Conservation (phyloP, 352 stramenopile genomes). For the Phytopythium aichiense region DNA sequence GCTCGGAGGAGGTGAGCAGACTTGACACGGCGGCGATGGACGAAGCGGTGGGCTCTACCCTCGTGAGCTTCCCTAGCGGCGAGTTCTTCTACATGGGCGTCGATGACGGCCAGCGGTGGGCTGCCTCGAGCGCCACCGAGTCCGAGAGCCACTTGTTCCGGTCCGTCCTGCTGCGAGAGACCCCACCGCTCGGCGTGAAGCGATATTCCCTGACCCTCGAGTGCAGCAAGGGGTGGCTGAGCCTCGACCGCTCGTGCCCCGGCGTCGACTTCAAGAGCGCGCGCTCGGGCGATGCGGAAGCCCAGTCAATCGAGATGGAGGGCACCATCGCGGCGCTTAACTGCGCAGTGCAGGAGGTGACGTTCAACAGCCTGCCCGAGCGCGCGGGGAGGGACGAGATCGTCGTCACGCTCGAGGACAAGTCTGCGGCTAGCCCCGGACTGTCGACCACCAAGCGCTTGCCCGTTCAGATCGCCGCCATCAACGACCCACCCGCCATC, state of each 20-base stretch:
- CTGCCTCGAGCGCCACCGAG: not conserved
- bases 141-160: slow-evolving; percentile 33
- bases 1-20: slow-evolving; percentile 21
- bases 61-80: not conserved
- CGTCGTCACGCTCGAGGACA: slow-evolving; percentile 34
- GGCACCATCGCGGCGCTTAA: slow-evolving; percentile 36
- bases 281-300: not conserved
- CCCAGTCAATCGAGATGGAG: slow-evolving; percentile 14
- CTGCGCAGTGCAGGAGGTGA: slow-evolving; percentile 43
- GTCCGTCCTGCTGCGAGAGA: slow-evolving; percentile 25
- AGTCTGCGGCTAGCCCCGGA: not conserved
- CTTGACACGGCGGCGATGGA: slow-evolving; percentile 8
- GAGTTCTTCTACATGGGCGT: not conserved
- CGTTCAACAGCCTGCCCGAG: slow-evolving; percentile 32
- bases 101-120: not conserved
- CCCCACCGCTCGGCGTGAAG: not conserved
- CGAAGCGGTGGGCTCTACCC: not conserved
- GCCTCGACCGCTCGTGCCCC: slow-evolving; percentile 22
- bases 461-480: slow-evolving; percentile 30
- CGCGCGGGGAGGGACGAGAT: slow-evolving; percentile 32
- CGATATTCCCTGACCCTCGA: slow-evolving; percentile 23
- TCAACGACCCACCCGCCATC: slow-evolving; percentile 42
- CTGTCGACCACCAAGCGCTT: slow-evolving; percentile 25
- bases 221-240: slow-evolving; percentile 30
- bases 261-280: slow-evolving; percentile 8